phyloP scores from a whole-genome alignment of 2,329 filamentous ascomycete species.

The Kalaharituber pfeilii region DNA sequence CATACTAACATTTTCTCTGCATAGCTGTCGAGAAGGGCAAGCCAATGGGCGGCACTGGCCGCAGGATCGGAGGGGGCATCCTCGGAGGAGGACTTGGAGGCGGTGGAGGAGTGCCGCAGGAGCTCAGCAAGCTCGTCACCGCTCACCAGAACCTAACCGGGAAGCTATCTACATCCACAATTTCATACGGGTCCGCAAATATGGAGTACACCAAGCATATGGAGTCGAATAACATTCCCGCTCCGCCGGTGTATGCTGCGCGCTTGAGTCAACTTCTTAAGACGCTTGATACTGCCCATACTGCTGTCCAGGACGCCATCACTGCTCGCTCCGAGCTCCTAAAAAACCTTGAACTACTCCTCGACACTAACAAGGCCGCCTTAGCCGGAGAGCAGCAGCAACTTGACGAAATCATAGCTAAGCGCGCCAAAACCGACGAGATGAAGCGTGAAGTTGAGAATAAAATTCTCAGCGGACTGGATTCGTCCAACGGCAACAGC shows the following conservation, averaged over 20 bases:
- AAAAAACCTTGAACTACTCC: conserved; percentile 61
- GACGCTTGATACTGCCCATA: conserved; percentile 71
- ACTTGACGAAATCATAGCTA: conserved; percentile 44
- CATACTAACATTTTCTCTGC: conserved; percentile 9
- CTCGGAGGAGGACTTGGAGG: conserved; percentile 37
- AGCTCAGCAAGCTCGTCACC: conserved; percentile 58
- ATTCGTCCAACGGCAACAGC: conserved; percentile 39
- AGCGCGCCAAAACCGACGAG: conserved; percentile 54
- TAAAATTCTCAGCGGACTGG: conserved; percentile 70
- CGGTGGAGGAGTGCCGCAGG: conserved; percentile 46
- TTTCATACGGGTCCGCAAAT: conserved; percentile 51
- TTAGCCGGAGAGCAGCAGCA: conserved; percentile 53
- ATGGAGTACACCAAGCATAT: conserved; percentile 72
- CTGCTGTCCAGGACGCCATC: conserved; percentile 73
- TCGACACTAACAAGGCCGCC: conserved; percentile 53
- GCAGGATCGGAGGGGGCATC: conserved; percentile 41
- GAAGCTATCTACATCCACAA: conserved; percentile 48
- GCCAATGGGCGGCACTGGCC: conserved; percentile 36
- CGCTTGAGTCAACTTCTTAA: conserved; percentile 80
- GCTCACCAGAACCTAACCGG: conserved; percentile 60
- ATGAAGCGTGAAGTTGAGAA: conserved; percentile 83
- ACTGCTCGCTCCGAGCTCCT: conserved; percentile 67
- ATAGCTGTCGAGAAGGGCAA: conserved; percentile 43
- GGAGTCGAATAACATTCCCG: conserved; percentile 52
- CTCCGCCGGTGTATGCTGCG: conserved; percentile 79